Percentiles rank a stretch among this genome's conserved stretches.
phyloP scores from a whole-genome alignment of 805 yeast genomes.

The Cyberlindnera americana region DNA sequence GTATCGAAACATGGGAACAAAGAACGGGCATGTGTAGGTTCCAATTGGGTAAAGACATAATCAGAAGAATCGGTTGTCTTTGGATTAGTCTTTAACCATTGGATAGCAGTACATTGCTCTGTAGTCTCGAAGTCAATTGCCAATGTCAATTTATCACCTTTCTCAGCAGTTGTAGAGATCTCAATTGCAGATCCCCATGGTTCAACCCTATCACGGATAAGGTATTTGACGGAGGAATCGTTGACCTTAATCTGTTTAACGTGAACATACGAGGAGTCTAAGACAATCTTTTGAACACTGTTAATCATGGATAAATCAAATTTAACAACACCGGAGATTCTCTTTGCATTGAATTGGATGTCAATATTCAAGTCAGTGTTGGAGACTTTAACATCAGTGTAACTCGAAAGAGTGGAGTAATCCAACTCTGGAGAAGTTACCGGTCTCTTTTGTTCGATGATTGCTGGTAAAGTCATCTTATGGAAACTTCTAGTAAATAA shows the following conservation, averaged over 20 bases:
- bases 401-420: constrained; percentile 78
- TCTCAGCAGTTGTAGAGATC: constrained; percentile 14
- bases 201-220: constrained; percentile 39
- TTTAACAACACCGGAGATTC: constrained; percentile 52
- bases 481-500: neutral
- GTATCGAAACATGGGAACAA: constrained; percentile 90
- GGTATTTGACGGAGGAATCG: constrained; percentile 29
- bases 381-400: constrained; percentile 45
- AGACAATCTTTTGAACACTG: constrained; percentile 37
- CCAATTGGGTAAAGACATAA: constrained; percentile 78
- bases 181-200: constrained; percentile 59
- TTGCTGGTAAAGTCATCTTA: constrained; percentile 23
- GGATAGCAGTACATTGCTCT: constrained; percentile 73
- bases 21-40: constrained; percentile 87
- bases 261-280: constrained; percentile 67
- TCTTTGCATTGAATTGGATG: constrained; percentile 51
- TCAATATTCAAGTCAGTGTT: constrained; percentile 51
- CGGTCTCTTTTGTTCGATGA: constrained; percentile 31
- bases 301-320: constrained; percentile 38
- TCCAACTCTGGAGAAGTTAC: constrained; percentile 49
- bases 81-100: constrained; percentile 66
- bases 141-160: constrained; percentile 26
- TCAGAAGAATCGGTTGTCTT: constrained; percentile 62
- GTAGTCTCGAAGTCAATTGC: constrained; percentile 66
- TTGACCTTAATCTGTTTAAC: constrained; percentile 45